Conservation (phyloP, 2,329 filamentous ascomycete species). For the Aspergillus spinulosporus region DNA sequence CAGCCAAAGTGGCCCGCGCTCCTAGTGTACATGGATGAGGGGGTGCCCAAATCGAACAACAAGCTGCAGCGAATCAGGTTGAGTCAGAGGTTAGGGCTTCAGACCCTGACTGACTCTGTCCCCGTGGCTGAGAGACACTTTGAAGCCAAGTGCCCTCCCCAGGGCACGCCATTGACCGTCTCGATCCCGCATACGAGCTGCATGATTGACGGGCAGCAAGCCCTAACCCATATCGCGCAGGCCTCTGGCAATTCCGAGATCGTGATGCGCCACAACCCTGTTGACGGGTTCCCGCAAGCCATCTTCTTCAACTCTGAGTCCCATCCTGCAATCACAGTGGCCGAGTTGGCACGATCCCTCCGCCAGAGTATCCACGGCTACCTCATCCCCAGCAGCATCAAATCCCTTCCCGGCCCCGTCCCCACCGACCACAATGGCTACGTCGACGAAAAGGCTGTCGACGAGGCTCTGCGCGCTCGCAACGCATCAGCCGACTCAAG, state of each 20-base stretch:
- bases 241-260: conserved; percentile 3
- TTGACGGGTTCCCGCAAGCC: conserved; percentile 2
- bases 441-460: conserved; percentile 40
- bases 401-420: conserved; percentile 37
- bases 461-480: conserved; percentile 19
- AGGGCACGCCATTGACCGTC: conserved; percentile 46
- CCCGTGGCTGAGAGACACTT: conserved; percentile 51
- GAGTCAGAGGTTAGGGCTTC: conserved; percentile 50
- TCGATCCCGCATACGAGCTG: conserved; percentile 3
- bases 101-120: conserved; percentile 48
- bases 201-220: neutral
- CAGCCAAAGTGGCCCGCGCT: conserved; percentile 56
- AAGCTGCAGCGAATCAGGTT: conserved; percentile 59
- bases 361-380: conserved; percentile 28
- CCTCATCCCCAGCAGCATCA: conserved; percentile 43
- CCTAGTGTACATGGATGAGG: conserved; percentile 57
- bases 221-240: neutral
- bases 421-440: conserved; percentile 33
- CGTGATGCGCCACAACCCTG: conserved; percentile 18
- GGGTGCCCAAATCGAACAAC: conserved; percentile 56
- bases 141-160: conserved; percentile 52
- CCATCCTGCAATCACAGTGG: neutral
- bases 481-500: conserved; percentile 16
- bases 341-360: neutral
- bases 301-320: neutral